phyloP scores from a whole-genome alignment of 805 yeast species.

The Crinitomyces ghanaensis region DNA sequence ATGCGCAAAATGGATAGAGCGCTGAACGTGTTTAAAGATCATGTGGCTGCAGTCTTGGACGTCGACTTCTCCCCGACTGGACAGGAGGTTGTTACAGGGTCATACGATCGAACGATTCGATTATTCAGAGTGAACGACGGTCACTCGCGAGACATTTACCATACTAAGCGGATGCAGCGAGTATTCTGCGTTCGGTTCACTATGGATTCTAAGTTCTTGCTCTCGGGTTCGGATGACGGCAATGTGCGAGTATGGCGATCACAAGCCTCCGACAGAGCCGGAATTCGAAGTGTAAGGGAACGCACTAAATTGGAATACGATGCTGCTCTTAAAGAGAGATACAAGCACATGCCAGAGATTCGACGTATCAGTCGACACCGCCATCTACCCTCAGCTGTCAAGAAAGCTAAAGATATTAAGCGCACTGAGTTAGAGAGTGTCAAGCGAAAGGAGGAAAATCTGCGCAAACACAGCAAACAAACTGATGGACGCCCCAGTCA shows the following conservation, averaged over 20 bases:
- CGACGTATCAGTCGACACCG: slow-evolving; percentile 83
- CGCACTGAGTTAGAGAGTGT: slow-evolving; percentile 57
- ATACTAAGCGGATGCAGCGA: slow-evolving; percentile 96
- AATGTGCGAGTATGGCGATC: slow-evolving; percentile 92
- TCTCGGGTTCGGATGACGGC: slow-evolving; percentile 93
- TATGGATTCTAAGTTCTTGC: slow-evolving; percentile 78
- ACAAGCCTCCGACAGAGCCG: slow-evolving; percentile 71
- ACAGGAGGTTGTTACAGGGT: slow-evolving; percentile 87
- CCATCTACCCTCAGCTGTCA: slow-evolving; percentile 77
- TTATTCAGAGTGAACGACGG: slow-evolving; percentile 68
- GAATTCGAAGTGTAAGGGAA: slow-evolving; percentile 68
- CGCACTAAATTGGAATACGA: slow-evolving; percentile 82
- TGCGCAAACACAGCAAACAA: slow-evolving; percentile 60
- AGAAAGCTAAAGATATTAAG: slow-evolving; percentile 84
- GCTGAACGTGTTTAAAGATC: slow-evolving; percentile 81
- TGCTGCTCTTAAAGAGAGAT: slow-evolving; percentile 81
- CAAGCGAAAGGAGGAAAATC: slow-evolving; percentile 74
- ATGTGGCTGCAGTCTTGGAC: slow-evolving; percentile 90
- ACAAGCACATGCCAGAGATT: slow-evolving; percentile 93
- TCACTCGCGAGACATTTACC: slow-evolving; percentile 90
- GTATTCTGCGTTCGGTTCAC: slow-evolving; percentile 75
- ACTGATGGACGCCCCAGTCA: slow-evolving; percentile 30
- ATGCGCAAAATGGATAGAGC: slow-evolving; percentile 85
- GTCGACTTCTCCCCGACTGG: slow-evolving; percentile 96
- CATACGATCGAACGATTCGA: slow-evolving; percentile 88